A percentile compares a stretch with the other conserved stretches of the same genome.
Conservation (phyloP, 805 yeast species). For the Candida broadrunensis region DNA sequence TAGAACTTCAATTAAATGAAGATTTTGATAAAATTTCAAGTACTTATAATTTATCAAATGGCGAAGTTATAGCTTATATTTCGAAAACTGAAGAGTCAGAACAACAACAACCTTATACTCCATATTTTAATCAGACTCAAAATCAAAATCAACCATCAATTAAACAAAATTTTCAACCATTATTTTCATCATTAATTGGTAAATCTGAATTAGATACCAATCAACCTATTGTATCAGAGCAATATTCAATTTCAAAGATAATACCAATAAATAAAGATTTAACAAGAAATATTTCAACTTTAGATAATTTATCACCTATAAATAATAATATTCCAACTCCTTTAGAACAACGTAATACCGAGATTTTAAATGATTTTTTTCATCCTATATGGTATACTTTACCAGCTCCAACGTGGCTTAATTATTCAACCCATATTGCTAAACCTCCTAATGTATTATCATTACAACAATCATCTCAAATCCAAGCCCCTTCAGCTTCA, state of each 20-base stretch:
- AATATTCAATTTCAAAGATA: slow-evolving; percentile 63
- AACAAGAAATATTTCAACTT: slow-evolving; percentile 18
- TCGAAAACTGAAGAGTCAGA: slow-evolving; percentile 31
- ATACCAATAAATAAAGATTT: slow-evolving; percentile 44
- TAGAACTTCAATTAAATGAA: slow-evolving; percentile 44
- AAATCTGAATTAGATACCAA: slow-evolving; percentile 77
- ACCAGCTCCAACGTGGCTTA: slow-evolving; percentile 41
- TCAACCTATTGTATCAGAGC: slow-evolving; percentile 63
- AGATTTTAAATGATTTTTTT: slow-evolving; percentile 39
- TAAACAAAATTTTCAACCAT: slow-evolving; percentile 65
- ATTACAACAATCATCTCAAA: neutral
- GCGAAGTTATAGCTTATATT: slow-evolving; percentile 52
- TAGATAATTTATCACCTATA: slow-evolving; percentile 29
- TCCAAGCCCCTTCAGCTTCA: slow-evolving; percentile 2
- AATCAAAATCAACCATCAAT: slow-evolving; percentile 20
- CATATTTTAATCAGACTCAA: slow-evolving; percentile 30
- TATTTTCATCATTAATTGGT: slow-evolving; percentile 70
- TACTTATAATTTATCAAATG: slow-evolving; percentile 47
- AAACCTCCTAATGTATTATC: slow-evolving; percentile 17
- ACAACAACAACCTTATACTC: slow-evolving; percentile 8
- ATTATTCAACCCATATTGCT: slow-evolving; percentile 21
- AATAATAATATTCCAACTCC: slow-evolving; percentile 30
- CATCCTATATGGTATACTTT: slow-evolving; percentile 46
- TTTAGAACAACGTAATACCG: slow-evolving; percentile 28
- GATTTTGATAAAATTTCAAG: slow-evolving; percentile 63